A percentile compares a stretch with the other conserved stretches of the same genome.
Conservation (phyloP, 2,329 filamentous ascomycete species). For the Fusarium buxicola region DNA sequence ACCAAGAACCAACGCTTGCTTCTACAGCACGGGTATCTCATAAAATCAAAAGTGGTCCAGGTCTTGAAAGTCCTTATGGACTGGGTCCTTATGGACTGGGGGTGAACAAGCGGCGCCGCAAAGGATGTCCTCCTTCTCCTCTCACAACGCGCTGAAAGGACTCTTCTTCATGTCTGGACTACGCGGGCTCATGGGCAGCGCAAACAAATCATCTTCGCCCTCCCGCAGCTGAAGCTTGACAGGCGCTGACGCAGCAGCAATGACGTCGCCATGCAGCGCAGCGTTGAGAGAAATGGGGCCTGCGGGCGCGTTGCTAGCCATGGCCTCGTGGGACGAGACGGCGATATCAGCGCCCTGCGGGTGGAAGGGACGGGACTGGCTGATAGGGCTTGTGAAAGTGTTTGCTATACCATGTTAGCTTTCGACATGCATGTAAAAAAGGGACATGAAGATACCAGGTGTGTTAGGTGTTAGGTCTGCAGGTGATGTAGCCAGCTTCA, state of each 20-base stretch:
- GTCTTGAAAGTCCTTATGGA: background rate
- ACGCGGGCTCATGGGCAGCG: slow-evolving; percentile 85
- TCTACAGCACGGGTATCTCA: slow-evolving; percentile 33
- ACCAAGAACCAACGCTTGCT: slow-evolving; percentile 25
- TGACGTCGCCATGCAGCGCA: slow-evolving; percentile 43
- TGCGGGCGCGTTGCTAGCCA: slow-evolving; percentile 40
- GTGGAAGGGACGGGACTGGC: slow-evolving; percentile 50
- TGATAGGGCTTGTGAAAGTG: slow-evolving; percentile 50
- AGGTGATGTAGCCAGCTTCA: slow-evolving; percentile 81
- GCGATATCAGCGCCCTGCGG: slow-evolving; percentile 50
- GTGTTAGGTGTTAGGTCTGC: slow-evolving; percentile 68
- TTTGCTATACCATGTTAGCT: slow-evolving; percentile 47
- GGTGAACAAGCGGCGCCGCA: background rate
- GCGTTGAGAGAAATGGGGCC: slow-evolving; percentile 52
- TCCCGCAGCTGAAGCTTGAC: slow-evolving; percentile 40
- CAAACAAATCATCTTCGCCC: slow-evolving; percentile 83
- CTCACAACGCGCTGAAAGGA: slow-evolving; percentile 73
- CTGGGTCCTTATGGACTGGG: background rate
- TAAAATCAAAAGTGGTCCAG: slow-evolving; percentile 11
- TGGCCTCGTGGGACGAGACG: slow-evolving; percentile 51
- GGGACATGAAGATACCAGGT: slow-evolving; percentile 57
- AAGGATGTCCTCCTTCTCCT: background rate
- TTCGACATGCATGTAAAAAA: slow-evolving; percentile 24
- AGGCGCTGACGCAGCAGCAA: slow-evolving; percentile 30
- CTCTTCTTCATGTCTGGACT: slow-evolving; percentile 88